Evolutionary conservation across 2,329 filamentous ascomycete genomes (phyloP).

Genomic region (Taxawa tesnikishii): DNA sequence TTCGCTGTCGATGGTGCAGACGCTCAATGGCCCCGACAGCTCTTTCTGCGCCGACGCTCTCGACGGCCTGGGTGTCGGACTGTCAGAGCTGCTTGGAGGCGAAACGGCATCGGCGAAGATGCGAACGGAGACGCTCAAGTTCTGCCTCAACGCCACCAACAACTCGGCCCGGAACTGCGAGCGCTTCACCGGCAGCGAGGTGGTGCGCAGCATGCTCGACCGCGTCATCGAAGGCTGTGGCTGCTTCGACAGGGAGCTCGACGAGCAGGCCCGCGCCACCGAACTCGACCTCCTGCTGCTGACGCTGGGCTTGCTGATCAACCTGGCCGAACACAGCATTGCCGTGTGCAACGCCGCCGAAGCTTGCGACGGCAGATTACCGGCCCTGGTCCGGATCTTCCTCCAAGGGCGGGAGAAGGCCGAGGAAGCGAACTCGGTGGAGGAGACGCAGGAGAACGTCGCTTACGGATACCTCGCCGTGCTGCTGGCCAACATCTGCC

Average conservation of each 20-base stretch:
- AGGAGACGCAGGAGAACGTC: slow-evolving; percentile 65
- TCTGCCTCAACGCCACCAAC: slow-evolving; percentile 80
- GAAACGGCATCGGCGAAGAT: not conserved
- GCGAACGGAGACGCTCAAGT: slow-evolving; percentile 43
- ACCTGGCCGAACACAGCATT: slow-evolving; percentile 68
- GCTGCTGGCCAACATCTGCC: slow-evolving; percentile 67
- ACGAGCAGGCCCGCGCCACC: slow-evolving; percentile 37
- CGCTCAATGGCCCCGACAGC: not conserved
- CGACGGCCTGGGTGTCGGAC: not conserved
- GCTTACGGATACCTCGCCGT: slow-evolving; percentile 78
- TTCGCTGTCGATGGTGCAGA: slow-evolving; percentile 2
- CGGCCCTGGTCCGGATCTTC: slow-evolving; percentile 16
- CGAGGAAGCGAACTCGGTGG: slow-evolving; percentile 52
- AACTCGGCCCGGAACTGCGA: slow-evolving; percentile 59
- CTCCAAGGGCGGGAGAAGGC: slow-evolving; percentile 14
- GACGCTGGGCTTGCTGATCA: slow-evolving; percentile 72
- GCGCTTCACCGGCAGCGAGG: slow-evolving; percentile 46
- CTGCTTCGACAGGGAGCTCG: slow-evolving; percentile 8
- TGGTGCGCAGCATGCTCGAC: slow-evolving; percentile 31
- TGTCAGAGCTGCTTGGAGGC: not conserved
- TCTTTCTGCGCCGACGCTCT: not conserved
- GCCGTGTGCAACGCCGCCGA: slow-evolving; percentile 29
- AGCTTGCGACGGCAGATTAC: slow-evolving; percentile 8
- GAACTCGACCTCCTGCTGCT: slow-evolving; percentile 61
- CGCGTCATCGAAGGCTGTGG: slow-evolving; percentile 15